Percentiles rank a stretch among this genome's conserved stretches.
These are phyloP conservation scores for Plasmodium chabaudi DNA, from an alignment of 169 alveolate species.

Conservation along the genomic window DNA sequence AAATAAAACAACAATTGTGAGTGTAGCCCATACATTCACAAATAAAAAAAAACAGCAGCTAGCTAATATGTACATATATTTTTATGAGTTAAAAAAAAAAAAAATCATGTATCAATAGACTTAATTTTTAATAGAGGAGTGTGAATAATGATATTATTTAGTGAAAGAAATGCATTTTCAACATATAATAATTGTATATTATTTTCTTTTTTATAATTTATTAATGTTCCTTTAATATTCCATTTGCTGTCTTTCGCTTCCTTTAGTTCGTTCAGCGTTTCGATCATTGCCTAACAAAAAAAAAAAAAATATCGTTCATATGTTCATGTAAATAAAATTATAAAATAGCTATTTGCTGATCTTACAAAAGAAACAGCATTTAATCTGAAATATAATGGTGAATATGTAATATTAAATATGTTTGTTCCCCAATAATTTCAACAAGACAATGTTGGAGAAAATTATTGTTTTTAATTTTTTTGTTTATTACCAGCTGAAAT, in stretches of 20 bases:
- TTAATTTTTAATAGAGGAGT: slow-evolving; percentile 59
- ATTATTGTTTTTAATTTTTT: no score
- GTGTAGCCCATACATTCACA: no score
- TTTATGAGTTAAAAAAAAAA: no score
- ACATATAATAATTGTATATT: slow-evolving; percentile 39
- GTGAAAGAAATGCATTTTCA: slow-evolving; percentile 61
- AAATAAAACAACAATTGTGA: no score
- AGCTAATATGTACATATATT: no score
- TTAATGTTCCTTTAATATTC: slow-evolving; percentile 49
- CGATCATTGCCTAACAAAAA: slow-evolving; percentile 52
- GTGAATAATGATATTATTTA: slow-evolving; percentile 26
- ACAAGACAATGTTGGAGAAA: no score
- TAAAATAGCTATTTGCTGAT: not conserved
- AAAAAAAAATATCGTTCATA: not conserved
- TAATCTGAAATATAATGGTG: no score
- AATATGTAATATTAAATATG: no score
- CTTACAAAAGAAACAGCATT: no score
- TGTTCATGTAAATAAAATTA: not conserved
- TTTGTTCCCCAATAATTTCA: no score
- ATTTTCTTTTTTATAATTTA: slow-evolving; percentile 67
- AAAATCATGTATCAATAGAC: slow-evolving; percentile 52
- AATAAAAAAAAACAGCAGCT: no score
- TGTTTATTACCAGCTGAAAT: slow-evolving; percentile 36
- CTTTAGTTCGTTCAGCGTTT: slow-evolving; percentile 25
- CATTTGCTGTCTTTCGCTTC: slow-evolving; percentile 47